These are phyloP conservation scores for Lyophyllum decastes DNA, from an alignment of 768 basidiomycete species.

Conservation along the genomic window DNA sequence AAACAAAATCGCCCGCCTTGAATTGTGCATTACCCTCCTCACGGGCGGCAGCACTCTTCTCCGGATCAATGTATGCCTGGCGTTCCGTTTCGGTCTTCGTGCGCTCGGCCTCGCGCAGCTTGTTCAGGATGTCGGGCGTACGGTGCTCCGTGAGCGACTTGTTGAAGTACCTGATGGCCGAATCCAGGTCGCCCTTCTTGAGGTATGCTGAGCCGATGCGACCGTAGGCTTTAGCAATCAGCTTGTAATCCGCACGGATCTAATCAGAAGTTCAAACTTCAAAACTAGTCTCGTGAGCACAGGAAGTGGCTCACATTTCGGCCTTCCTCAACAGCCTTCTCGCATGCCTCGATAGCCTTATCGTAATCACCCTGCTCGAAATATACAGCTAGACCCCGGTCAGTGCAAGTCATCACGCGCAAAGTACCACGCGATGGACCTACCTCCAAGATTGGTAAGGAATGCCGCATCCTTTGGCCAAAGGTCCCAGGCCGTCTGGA, in stretches of 20 bases:
- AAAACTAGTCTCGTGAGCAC: not conserved
- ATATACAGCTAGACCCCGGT: constrained; percentile 68
- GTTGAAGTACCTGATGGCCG: constrained; percentile 88
- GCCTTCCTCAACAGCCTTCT: constrained; percentile 97
- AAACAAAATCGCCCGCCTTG: constrained; percentile 91
- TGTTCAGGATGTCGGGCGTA: constrained; percentile 88
- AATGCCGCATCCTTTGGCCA: constrained; percentile 94
- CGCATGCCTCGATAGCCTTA: constrained; percentile 86
- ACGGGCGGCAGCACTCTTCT: constrained; percentile 76
- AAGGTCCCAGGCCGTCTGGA: constrained; percentile 87
- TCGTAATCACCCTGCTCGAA: constrained; percentile 94
- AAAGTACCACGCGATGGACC: constrained; percentile 18
- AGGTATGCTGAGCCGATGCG: constrained; percentile 85
- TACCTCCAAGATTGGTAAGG: constrained; percentile 88
- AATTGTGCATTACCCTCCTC: constrained; percentile 93
- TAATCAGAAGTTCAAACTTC: constrained; percentile 26
- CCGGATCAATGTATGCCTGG: constrained; percentile 85
- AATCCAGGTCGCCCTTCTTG: constrained; percentile 72
- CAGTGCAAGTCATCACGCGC: not conserved
- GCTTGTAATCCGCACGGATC: constrained; percentile 91
- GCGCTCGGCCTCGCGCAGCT: constrained; percentile 84
- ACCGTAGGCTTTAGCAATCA: constrained; percentile 92
- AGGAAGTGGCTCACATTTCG: constrained; percentile 51
- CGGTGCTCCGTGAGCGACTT: constrained; percentile 97
- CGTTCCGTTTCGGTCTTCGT: constrained; percentile 76